Base-by-base conservation (phyloP, 192 early-diverging fungal species). In the Funneliformis geosporum region DNA sequence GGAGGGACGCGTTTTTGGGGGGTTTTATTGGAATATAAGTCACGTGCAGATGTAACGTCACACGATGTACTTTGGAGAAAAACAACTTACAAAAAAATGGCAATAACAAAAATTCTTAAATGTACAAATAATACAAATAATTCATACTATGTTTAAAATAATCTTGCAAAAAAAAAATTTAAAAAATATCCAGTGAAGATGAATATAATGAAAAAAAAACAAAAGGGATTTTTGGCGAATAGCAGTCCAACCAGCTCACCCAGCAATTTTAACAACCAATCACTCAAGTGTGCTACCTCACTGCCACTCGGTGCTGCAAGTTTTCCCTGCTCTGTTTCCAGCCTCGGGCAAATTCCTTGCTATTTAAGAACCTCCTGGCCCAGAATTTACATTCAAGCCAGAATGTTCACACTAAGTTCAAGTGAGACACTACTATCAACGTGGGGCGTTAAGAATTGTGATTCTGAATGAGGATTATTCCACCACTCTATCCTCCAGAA, bases 251-350 rank as follows among this genome's bases (percentile, higher is more conserved):
- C 67, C 67, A 69, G 40, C 67, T 69, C 67, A 74, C 73, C 38
- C 25, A 38, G 76, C 76, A 78, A 65, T 64, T 40, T 28, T 25
- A n/a, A 78, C 64, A 67, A 59, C 61, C 39, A 44, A 78, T 78
- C 76, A 78, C 84, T 85, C 81, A 76, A 69, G 79, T 43, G 84
- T 85, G 84, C 82, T 73, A 85, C 64, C 82, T 85, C 76, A 80
- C 82, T 83, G 84, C 84, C 81, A 82, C 71, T 71, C 69, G 74
- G 68, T 85, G 81, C 84, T 85, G 65, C 82, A 60, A 70, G 84
- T 85, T 85, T 85, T 85, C 84, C 84, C 84, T 85, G 84, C 81
- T 85, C 82, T 85, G 82, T 85, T 85, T 62, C 84, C 82, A 85
- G 82, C 79, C 84, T 85, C 79, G 84, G 84, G 84, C 84, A 47